Evolutionary conservation across 805 yeast genomes (phyloP), one percentile per base, ranked within the genome.

Genomic region (Metschnikowia amazonensis): DNA sequence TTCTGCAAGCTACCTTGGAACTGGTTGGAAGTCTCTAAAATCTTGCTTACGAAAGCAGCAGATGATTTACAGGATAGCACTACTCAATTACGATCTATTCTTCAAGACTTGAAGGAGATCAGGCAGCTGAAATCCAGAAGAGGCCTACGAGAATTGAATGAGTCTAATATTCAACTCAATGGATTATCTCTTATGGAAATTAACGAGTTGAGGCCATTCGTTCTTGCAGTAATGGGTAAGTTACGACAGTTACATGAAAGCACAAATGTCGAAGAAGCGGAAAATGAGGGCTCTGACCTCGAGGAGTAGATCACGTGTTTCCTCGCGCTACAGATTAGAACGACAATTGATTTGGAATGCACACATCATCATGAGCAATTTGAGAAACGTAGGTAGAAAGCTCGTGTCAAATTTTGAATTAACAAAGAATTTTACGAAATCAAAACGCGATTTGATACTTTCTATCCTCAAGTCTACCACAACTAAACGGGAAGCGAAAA

Each of bases 401-500:
- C 62, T 71, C 46, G 57, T 67, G 29, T 70, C 75, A 29, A 71
- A 71, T 49, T 47, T 70, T 36, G 64, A 63, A 43, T 55, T 63
- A 2, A 67, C 67, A 41, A 50, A 60, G 40, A 23, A 49, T 16
- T 51, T 51, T n/a, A 74, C 78, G 7, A 66, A 72, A 37, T 76
- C 79, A 16, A 81, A 80, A 52, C 74, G 80, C 52, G 87, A 86
- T 44, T 68, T 92, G 42, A 83, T 92, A n/a, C 68, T 89, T 14
- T 82, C 97, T 1, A 89, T 92, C 20, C 71, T 92, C 47, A 84
- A 84, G 57, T 83, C 96, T 1, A 87, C 97, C 3, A 95, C 97
- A 5, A 92, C 98, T 1, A 90, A 89, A 62, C 73, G 99, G 49
- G 98, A 92, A 60, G 96, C 96, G 4, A 76, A 80, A 51, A 85